These are phyloP conservation scores for Aspergillus viridinutans DNA, from an alignment of 2,329 filamentous ascomycete species.

Conservation along the genomic window DNA sequence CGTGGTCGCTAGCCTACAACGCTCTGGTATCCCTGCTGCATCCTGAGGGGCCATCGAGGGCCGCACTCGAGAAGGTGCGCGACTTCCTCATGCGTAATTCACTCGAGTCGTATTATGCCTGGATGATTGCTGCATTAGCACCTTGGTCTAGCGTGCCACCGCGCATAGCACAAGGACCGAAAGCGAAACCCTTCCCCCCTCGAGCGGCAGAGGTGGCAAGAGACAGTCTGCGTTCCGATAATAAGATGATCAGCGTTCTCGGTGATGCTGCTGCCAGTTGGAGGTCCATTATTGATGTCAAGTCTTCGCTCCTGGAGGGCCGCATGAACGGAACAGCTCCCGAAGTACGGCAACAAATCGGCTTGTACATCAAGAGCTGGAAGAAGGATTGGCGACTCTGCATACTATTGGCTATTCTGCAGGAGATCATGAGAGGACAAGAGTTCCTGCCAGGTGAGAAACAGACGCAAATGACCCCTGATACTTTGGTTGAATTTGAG, in stretches of 20 bases:
- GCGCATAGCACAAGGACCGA: slow-evolving; percentile 35
- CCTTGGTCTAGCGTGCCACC: slow-evolving; percentile 62
- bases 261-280: slow-evolving; percentile 61
- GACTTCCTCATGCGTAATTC: slow-evolving; percentile 56
- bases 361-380: slow-evolving; percentile 33
- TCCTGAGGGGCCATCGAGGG: slow-evolving; percentile 40
- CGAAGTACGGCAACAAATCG: slow-evolving; percentile 36
- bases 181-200: slow-evolving; percentile 53
- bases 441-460: slow-evolving; percentile 29
- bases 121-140: slow-evolving; percentile 69
- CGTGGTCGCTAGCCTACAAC: slow-evolving; percentile 62
- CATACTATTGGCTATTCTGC: slow-evolving; percentile 36
- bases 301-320: slow-evolving; percentile 36
- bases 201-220: slow-evolving; percentile 61
- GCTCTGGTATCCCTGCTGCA: slow-evolving; percentile 52
- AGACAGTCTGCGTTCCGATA: slow-evolving; percentile 75
- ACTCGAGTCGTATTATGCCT: slow-evolving; percentile 67
- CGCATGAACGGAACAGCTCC: slow-evolving; percentile 24
- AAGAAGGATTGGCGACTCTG: slow-evolving; percentile 39
- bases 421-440: slow-evolving; percentile 34
- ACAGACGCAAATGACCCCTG: background rate
- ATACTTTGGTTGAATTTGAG: slow-evolving; percentile 6
- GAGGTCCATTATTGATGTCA: slow-evolving; percentile 59
- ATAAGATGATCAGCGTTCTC: slow-evolving; percentile 67
- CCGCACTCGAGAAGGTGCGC: slow-evolving; percentile 25